Evolutionary conservation across 306 rosid genomes (phyloP).

Genomic region (Sophora flavescens): DNA sequence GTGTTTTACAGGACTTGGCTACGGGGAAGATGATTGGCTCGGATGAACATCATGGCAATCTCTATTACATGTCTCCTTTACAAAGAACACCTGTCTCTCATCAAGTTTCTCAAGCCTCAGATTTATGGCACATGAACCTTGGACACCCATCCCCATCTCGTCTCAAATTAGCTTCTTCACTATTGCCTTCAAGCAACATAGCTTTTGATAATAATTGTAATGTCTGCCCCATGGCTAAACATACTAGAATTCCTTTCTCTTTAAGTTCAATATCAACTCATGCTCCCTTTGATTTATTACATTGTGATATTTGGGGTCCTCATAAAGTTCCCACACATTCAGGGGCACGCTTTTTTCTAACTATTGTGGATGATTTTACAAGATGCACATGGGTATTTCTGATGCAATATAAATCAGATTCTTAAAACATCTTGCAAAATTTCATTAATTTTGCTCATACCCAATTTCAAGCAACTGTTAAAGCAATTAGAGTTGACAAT

Average conservation of each 20-base stretch:
- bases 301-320: conserved; percentile 21
- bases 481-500: conserved; percentile 16
- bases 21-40: conserved; percentile 14
- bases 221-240: neutral
- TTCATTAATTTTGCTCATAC: conserved; percentile 23
- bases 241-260: neutral
- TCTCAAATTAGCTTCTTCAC: neutral
- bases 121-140: conserved; percentile 36
- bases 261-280: neutral
- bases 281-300: conserved; percentile 6
- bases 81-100: neutral
- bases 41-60: neutral
- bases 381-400: conserved; percentile 29
- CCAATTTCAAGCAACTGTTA: neutral
- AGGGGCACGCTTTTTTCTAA: neutral
- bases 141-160: conserved; percentile 14
- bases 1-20: conserved; percentile 44
- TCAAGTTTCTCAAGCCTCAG: conserved; percentile 5
- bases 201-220: too few relatives aligned
- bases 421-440: neutral
- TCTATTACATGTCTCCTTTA: neutral
- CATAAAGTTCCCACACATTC: conserved; percentile 13
- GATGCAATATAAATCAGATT: neutral
- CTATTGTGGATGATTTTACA: neutral
- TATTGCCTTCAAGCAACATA: too few relatives aligned